A percentile compares a stretch with the other conserved stretches of the same genome.
These are phyloP conservation scores for Claviceps paspali DNA, from an alignment of 2,329 filamentous ascomycete genomes.

Conservation along the genomic window DNA sequence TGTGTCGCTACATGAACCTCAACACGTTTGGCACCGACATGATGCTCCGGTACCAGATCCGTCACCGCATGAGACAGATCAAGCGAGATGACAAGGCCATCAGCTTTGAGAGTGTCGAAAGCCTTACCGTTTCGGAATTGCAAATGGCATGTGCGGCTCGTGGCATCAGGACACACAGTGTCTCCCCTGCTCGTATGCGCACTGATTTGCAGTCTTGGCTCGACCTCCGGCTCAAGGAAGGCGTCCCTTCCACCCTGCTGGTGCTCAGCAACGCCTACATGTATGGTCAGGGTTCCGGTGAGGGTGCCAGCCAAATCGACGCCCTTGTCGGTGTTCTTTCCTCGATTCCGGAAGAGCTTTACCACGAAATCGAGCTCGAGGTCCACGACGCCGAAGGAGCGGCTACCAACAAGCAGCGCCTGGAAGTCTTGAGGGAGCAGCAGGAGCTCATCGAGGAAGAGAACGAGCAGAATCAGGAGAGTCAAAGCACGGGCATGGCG, in stretches of 20 bases:
- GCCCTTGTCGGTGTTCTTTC: conserved; percentile 84
- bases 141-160: conserved; percentile 85
- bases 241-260: conserved; percentile 88
- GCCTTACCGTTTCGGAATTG: conserved; percentile 80
- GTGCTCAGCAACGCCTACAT: conserved; percentile 96
- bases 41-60: conserved; percentile 93
- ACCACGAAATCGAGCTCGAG: conserved; percentile 98
- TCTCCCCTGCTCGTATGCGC: conserved; percentile 74
- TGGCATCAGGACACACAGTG: conserved; percentile 81
- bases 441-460: conserved; percentile 96
- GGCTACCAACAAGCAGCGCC: conserved; percentile 95
- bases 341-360: conserved; percentile 91
- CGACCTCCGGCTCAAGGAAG: conserved; percentile 80
- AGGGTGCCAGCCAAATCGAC: conserved; percentile 81
- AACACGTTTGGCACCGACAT: conserved; percentile 95
- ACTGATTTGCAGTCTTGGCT: conserved; percentile 90
- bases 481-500: conserved; percentile 57
- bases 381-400: conserved; percentile 93
- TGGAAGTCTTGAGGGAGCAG: conserved; percentile 96
- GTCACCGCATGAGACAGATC: conserved; percentile 97
- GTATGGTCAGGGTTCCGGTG: conserved; percentile 80
- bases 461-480: conserved; percentile 76
- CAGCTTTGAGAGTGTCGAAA: conserved; percentile 83
- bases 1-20: conserved; percentile 97
- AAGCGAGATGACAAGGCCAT: conserved; percentile 96